phyloP scores from a whole-genome alignment of 202 grass and related monocot species.

The Cymbopogon flexuosus region DNA sequence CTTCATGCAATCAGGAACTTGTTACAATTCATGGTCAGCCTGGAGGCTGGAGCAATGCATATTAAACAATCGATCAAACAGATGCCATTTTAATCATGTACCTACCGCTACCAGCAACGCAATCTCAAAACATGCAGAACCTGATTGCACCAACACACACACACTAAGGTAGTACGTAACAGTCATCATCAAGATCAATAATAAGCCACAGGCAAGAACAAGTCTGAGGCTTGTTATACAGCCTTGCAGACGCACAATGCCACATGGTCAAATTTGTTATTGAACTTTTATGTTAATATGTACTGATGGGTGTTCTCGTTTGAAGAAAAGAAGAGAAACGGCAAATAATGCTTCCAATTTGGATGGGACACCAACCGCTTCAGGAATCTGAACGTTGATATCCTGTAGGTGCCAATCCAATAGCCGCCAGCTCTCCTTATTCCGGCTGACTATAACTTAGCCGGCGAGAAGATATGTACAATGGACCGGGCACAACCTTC shows the following conservation, averaged over 20 bases:
- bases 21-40: neutral
- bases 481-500: slow-evolving; percentile 28
- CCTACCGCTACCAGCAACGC: neutral
- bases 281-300: neutral
- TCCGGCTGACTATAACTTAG: slow-evolving; percentile 31
- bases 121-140: neutral
- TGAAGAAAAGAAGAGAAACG: neutral
- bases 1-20: neutral
- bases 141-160: neutral
- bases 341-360: slow-evolving; percentile 16
- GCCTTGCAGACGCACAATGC: slow-evolving; percentile 7
- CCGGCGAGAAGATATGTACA: slow-evolving; percentile 46
- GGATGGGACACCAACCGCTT: neutral
- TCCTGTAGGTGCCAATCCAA: slow-evolving; percentile 5
- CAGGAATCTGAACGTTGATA: neutral
- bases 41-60: neutral
- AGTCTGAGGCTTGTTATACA: neutral
- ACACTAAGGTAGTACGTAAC: neutral
- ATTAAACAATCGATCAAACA: neutral
- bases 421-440: slow-evolving; percentile 35
- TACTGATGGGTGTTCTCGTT: neutral
- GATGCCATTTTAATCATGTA: neutral
- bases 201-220: neutral
- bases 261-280: neutral
- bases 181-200: neutral